Percentiles rank a stretch among this genome's conserved stretches.
Evolutionary conservation across 768 basidiomycete species (phyloP).

Genomic region (Pleurotus tuoliensis): DNA sequence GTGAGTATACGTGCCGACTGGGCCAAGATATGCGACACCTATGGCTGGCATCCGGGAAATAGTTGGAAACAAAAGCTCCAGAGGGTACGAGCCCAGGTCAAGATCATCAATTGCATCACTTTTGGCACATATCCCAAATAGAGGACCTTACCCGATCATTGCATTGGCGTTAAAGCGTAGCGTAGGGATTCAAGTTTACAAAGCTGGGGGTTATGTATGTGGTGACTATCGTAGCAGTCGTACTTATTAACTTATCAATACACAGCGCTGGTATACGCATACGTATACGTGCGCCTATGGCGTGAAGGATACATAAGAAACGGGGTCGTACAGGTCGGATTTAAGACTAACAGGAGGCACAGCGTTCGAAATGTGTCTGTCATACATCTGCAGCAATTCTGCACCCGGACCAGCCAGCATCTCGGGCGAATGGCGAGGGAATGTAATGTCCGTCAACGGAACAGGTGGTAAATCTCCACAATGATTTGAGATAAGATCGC

Average conservation of each 20-base stretch:
- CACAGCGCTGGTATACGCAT: background rate
- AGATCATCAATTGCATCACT: background rate
- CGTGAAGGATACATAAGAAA: background rate
- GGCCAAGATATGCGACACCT: slow-evolving; percentile 47
- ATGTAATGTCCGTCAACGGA: slow-evolving; percentile 24
- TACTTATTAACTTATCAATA: background rate
- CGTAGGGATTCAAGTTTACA: background rate
- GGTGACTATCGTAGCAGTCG: too few relatives aligned
- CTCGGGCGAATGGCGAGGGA: slow-evolving; percentile 22
- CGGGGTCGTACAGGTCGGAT: slow-evolving; percentile 4
- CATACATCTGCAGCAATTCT: background rate
- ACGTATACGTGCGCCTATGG: background rate
- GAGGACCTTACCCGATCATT: background rate
- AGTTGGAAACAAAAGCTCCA: background rate
- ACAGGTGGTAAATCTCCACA: slow-evolving; percentile 29
- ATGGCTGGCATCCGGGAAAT: background rate
- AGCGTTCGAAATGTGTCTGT: background rate
- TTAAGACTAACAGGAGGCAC: background rate
- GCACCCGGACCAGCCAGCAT: slow-evolving; percentile 3
- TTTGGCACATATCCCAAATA: background rate
- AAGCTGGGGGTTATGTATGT: too few relatives aligned
- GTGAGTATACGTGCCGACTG: slow-evolving; percentile 56
- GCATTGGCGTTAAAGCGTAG: background rate
- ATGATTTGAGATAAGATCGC: slow-evolving; percentile 38
- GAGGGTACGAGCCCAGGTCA: background rate